These are phyloP conservation scores for Porcisia hertigi DNA, from an alignment of 208 protist species.

Conservation along the genomic window DNA sequence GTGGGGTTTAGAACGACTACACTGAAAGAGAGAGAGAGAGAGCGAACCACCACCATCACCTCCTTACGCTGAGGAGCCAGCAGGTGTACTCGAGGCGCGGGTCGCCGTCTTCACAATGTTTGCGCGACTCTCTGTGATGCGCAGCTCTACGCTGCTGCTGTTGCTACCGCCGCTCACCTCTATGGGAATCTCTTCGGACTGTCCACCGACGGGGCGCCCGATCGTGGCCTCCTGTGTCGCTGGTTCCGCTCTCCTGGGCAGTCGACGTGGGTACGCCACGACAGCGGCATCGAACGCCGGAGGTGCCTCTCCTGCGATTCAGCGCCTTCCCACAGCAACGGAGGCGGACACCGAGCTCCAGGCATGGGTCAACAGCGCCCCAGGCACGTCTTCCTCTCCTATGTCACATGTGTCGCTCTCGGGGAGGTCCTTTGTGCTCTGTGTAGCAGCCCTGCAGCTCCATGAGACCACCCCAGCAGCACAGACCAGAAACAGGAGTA, in stretches of 20 bases:
- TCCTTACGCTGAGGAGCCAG: too few species aligned
- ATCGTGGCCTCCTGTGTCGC: background rate
- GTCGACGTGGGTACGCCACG: background rate
- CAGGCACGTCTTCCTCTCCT: background rate
- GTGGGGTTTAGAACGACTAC: background rate
- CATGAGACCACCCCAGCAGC: background rate
- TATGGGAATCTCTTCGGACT: background rate
- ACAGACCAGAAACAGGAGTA: background rate
- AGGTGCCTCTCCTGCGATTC: background rate
- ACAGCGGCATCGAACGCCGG: background rate
- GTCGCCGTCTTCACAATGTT: background rate
- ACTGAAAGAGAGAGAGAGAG: background rate
- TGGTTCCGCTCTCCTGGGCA: background rate
- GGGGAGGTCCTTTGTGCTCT: constrained; percentile 30
- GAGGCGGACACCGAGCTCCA: constrained; percentile 26
- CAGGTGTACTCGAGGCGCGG: background rate
- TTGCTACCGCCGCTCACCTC: background rate
- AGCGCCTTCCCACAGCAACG: background rate
- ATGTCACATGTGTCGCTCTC: background rate
- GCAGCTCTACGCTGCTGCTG: background rate
- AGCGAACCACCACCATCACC: background rate
- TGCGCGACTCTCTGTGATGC: constrained; percentile 2
- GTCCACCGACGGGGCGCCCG: background rate
- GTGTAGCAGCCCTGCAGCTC: constrained; percentile 23
- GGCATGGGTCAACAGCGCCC: constrained; percentile 4